phyloP scores from a whole-genome alignment of 352 stramenopile genomes.

The Plasmopara viticola region DNA sequence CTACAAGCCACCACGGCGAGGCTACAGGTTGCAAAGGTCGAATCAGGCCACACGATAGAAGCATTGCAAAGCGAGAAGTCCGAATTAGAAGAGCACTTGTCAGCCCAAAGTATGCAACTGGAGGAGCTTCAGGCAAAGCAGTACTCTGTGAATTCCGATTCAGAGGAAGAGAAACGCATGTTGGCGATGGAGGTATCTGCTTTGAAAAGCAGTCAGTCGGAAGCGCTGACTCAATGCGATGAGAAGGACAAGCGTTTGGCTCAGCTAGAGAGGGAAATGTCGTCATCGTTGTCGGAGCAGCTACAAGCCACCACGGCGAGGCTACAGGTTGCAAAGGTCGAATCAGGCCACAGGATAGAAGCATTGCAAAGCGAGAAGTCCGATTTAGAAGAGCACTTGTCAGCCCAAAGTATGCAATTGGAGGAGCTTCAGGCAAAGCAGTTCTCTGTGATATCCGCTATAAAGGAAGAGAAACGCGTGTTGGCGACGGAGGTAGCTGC shows the following conservation, averaged over 20 bases:
- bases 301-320: neutral
- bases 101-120: constrained; percentile 2
- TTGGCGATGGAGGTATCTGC: constrained; percentile 6
- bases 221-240: constrained; percentile 8
- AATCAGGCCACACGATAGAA: constrained; percentile 16
- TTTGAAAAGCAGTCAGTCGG: constrained; percentile 1
- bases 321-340: neutral
- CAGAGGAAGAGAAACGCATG: constrained; percentile 7
- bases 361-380: constrained; percentile 11
- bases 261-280: neutral
- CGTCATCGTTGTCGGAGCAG: neutral
- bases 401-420: constrained; percentile 11
- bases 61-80: constrained; percentile 15
- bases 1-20: constrained; percentile 7
- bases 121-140: neutral
- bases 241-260: constrained; percentile 10
- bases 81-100: constrained; percentile 4
- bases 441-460: constrained; percentile 4
- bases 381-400: neutral
- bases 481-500: constrained; percentile 19
- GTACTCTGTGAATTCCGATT: neutral
- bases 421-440: constrained; percentile 11
- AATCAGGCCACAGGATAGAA: constrained; percentile 7
- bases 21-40: constrained; percentile 15
- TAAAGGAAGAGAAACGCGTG: constrained; percentile 13